Evolutionary conservation across 106 monocot species (phyloP), one percentile per base, ranked within the genome.

Genomic region (Amphibolis antarctica): DNA sequence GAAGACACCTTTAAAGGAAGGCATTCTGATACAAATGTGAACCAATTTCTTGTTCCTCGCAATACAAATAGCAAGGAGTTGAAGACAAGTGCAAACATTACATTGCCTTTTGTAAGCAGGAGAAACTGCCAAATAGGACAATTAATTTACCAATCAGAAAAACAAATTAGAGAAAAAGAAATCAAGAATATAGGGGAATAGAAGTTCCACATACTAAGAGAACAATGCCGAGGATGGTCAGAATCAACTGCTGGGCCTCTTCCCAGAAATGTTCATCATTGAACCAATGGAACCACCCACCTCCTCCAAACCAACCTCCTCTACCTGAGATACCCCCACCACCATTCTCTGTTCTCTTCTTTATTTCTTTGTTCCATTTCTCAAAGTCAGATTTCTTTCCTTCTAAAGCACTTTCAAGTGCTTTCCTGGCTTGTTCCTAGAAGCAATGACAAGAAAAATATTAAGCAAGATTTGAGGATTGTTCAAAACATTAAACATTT

Each of bases 321-420:
- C 69, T 29, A 29, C 81, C 81, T 23, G 71, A 55, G 29, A 58
- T 51, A 30, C 83, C 83, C 21, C 85, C 81, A 26, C 69, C 78
- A 10, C 64, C 76, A 50, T 30, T 66, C 56, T 83, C 77, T 74
- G 79, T 58, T 72, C 86, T 72, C 65, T 76, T 89, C 44, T 84
- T 62, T 59, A 94, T 86, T 80, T 89, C 82, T 72, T 84, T 83
- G 75, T 82, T 78, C 94, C 89, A 86, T 73, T 89, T 94, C 55
- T 89, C 86, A 60, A 94, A 80, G 27, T 84, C 81, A 2, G 67
- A 67, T 72, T 84, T 94, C 79, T 89, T 94, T 42, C 64, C 78
- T 24, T 67, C 83, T 36, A 94, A 72, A 27, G 94, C 89, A 69
- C 67, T 66, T 67, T 89, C 89, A 47, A 89, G 61, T 56, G 89